These are phyloP conservation scores for Aspergillus clavatus DNA, from an alignment of 2,329 filamentous ascomycete species.

Conservation along the genomic window DNA sequence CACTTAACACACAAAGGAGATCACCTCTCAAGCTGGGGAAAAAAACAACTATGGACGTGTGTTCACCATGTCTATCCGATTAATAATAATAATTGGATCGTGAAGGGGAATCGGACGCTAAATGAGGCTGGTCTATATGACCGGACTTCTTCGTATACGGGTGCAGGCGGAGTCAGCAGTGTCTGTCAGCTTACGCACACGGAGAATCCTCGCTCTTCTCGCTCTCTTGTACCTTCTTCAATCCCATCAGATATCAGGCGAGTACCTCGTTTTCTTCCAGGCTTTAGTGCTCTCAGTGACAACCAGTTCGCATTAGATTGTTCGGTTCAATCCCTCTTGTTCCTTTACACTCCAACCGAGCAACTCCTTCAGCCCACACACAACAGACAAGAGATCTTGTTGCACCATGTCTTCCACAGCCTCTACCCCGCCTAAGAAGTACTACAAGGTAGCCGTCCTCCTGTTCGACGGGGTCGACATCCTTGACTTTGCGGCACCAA, in stretches of 20 bases:
- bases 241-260: not conserved
- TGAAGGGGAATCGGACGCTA: too few species aligned
- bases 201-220: not conserved
- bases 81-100: too few species aligned
- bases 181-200: not conserved
- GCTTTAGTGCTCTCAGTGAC: too few species aligned
- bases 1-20: too few species aligned
- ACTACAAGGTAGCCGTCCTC: constrained; percentile 37
- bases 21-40: too few species aligned
- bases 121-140: too few species aligned
- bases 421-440: constrained; percentile 8
- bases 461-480: constrained; percentile 37
- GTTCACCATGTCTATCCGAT: too few species aligned
- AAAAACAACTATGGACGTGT: too few species aligned
- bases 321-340: too few species aligned
- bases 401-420: not conserved
- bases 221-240: not conserved
- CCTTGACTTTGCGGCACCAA: constrained; percentile 39
- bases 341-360: too few species aligned
- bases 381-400: not conserved
- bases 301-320: too few species aligned
- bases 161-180: not conserved
- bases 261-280: not conserved
- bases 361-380: too few species aligned
- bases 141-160: not conserved